A percentile compares a stretch with the other conserved stretches of the same genome.
Conservation (phyloP, 164 flowering plant genomes). For the Liriodendron chinense region DNA sequence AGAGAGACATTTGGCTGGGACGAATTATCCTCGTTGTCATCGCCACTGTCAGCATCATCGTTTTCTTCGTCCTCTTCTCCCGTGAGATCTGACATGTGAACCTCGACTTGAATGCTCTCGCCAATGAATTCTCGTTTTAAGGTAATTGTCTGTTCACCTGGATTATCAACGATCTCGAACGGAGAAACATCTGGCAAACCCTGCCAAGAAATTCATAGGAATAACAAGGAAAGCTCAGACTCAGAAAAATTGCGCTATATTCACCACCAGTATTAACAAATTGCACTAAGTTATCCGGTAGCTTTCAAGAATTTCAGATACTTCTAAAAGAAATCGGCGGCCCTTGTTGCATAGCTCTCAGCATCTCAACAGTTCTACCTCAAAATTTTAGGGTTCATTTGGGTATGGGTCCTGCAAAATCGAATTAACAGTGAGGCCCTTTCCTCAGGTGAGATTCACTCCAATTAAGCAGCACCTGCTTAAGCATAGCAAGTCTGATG, state of each 20-base stretch:
- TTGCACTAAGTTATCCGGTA: too few relatives aligned
- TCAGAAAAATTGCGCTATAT: not conserved
- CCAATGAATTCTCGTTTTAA: slow-evolving; percentile 21
- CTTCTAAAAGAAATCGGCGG: too few relatives aligned
- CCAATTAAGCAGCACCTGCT: too few relatives aligned
- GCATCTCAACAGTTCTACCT: too few relatives aligned
- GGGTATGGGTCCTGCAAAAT: too few relatives aligned
- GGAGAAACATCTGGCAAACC: slow-evolving; percentile 23
- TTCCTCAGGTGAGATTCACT: too few relatives aligned
- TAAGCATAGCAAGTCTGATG: too few relatives aligned
- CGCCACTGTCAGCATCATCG: slow-evolving; percentile 11
- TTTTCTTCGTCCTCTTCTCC: slow-evolving; percentile 17
- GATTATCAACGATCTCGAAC: slow-evolving; percentile 27
- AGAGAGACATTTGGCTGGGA: slow-evolving; percentile 13
- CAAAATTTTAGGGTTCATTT: too few relatives aligned
- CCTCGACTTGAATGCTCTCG: slow-evolving; percentile 26
- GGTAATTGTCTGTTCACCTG: slow-evolving; percentile 27
- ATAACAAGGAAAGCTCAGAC: not conserved
- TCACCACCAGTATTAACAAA: too few relatives aligned
- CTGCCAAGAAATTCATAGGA: slow-evolving; percentile 10
- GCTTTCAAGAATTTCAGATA: too few relatives aligned
- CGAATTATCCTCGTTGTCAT: slow-evolving; percentile 8
- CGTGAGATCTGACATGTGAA: slow-evolving; percentile 16
- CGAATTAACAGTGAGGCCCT: too few relatives aligned
- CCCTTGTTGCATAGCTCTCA: too few relatives aligned